Evolutionary conservation across 345 rosid genomes (phyloP).

Genomic region (Fremontodendron californicum): DNA sequence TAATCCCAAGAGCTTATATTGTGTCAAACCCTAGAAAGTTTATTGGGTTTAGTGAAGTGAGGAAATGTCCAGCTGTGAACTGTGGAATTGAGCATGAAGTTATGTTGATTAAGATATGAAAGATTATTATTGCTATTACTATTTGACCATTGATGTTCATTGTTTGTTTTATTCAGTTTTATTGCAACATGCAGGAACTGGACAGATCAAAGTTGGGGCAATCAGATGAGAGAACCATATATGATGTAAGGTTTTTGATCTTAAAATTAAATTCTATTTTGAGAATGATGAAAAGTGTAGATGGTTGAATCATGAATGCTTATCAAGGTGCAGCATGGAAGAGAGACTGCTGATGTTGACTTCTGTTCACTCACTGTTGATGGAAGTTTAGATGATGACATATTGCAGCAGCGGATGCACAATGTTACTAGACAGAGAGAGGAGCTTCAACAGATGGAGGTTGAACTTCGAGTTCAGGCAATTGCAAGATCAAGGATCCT

Average conservation of each 20-base stretch:
- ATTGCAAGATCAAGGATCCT: conserved; percentile 62
- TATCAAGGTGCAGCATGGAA: conserved; percentile 72
- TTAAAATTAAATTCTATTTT: too few species aligned
- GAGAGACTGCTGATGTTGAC: conserved; percentile 56
- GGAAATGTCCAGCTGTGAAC: not conserved
- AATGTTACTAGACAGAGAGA: conserved; percentile 57
- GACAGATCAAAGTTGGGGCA: too few species aligned
- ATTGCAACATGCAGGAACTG: too few species aligned
- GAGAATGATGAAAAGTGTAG: conserved; percentile 19
- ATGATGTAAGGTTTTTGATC: too few species aligned
- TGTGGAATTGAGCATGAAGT: not conserved
- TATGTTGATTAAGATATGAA: not conserved
- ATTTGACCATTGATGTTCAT: too few species aligned
- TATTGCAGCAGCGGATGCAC: conserved; percentile 62
- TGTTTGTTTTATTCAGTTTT: too few species aligned
- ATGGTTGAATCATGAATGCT: conserved; percentile 33
- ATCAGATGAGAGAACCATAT: too few species aligned
- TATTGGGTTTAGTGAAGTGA: not conserved
- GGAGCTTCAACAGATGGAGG: conserved; percentile 69
- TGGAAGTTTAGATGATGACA: conserved; percentile 42
- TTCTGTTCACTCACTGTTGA: conserved; percentile 57
- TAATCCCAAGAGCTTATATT: not conserved
- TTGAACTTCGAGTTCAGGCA: conserved; percentile 66
- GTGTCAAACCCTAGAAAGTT: not conserved
- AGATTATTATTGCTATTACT: not conserved